phyloP scores from a whole-genome alignment of 306 rosid species.

The Quercus glauca region DNA sequence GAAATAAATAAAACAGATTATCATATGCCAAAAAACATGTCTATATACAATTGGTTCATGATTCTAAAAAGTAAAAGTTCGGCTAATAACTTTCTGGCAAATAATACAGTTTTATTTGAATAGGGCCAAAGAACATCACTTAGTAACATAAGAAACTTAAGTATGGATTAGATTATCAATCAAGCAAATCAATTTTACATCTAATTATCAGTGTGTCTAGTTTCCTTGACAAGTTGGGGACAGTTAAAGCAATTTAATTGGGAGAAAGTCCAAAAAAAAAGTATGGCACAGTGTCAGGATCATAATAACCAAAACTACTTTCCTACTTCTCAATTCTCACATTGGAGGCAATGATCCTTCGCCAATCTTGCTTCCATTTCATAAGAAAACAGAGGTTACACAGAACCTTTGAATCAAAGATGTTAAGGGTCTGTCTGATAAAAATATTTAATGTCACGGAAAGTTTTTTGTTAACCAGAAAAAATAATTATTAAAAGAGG shows the following conservation, averaged over 20 bases:
- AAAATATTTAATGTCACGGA: not conserved
- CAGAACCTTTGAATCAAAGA: not conserved
- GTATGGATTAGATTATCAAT: not conserved
- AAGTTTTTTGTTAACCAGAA: not conserved
- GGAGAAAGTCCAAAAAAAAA: too few species aligned
- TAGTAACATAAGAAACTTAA: not conserved
- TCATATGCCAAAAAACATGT: not conserved
- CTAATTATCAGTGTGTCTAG: not conserved
- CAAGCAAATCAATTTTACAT: not conserved
- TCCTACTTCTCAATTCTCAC: not conserved
- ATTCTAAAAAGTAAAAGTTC: not conserved
- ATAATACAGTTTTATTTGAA: not conserved
- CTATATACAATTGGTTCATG: not conserved
- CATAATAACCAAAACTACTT: not conserved
- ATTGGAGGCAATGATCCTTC: not conserved
- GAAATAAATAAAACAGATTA: not conserved
- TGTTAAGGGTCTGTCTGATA: not conserved
- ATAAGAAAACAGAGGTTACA: not conserved
- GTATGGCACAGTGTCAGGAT: not conserved
- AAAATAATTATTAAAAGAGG: not conserved
- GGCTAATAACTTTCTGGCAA: not conserved
- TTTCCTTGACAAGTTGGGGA: not conserved
- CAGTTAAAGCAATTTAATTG: not conserved
- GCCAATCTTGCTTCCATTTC: not conserved
- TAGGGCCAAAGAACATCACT: not conserved